Percentiles rank a stretch among this genome's conserved stretches.
Evolutionary conservation across 1,139 yeast species (phyloP).

Genomic region (Trichomonascaceae sp.): DNA sequence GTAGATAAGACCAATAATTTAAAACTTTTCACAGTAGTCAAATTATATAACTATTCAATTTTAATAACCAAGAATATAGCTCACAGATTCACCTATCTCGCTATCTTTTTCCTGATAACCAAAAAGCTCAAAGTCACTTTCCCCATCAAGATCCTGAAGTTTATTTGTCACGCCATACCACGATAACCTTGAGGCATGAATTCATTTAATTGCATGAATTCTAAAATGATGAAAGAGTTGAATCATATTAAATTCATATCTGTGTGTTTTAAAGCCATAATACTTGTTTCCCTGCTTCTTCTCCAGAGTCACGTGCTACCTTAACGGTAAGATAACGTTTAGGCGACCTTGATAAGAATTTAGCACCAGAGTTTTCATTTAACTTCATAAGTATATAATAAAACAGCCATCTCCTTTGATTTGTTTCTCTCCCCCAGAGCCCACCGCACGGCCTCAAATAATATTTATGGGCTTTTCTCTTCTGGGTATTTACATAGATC

Average conservation of each 20-base stretch:
- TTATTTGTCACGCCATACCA: neutral
- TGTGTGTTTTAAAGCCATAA: neutral
- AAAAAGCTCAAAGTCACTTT: too few relatives aligned
- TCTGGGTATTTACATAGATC: neutral
- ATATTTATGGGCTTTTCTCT: neutral
- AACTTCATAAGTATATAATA: neutral
- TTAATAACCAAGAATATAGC: too few relatives aligned
- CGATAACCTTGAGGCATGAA: neutral
- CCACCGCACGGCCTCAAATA: neutral
- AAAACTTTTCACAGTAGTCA: too few relatives aligned
- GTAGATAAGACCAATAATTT: too few relatives aligned
- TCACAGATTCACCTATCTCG: too few relatives aligned
- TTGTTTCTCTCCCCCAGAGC: neutral
- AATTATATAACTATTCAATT: too few relatives aligned
- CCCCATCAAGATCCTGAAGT: neutral
- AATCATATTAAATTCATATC: neutral
- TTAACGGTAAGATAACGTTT: neutral
- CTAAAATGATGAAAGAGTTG: too few relatives aligned
- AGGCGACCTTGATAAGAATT: neutral
- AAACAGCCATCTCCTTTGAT: too few relatives aligned
- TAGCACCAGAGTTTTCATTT: neutral
- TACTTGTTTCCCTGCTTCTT: neutral
- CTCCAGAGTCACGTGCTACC: neutral
- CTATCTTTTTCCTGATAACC: too few relatives aligned
- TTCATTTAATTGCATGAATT: neutral